Evolutionary conservation across 73 alveolate genomes (phyloP), one percentile per base, ranked within the genome.

Genomic region (Durusdinium trenchii): DNA sequence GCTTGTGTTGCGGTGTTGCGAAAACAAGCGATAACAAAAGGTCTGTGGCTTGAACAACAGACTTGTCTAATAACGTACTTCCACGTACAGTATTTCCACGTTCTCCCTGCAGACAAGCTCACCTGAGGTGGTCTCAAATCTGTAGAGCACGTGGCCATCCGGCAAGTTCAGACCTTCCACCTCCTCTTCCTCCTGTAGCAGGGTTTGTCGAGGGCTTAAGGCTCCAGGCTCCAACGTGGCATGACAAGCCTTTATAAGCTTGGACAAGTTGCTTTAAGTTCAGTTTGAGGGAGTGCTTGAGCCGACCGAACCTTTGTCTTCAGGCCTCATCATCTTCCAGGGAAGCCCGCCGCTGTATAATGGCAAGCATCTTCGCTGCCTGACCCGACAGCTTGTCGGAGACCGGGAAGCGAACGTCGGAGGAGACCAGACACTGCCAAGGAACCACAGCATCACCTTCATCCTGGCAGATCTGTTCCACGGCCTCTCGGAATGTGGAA

Each of bases 111-210:
- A 28, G 85, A 38, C 51, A 1, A 20, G 16, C 57, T 38, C 94
- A n/a, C 98, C 98, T 91, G 81, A 76, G 30, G 81, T 76, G 43
- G 83, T 91, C 76, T 91, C 98, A 51, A 91, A 91, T 9, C 89
- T 40, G 60, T 91, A 91, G 89, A 91, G 98, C 75, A 43, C 54
- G 82, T 91, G 98, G 60, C 98, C 98, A 26, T 47, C 89, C 18
- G 98, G 98, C 3, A 91, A 45, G 73, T 47, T 45, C 26, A 91
- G 82, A 18, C 43, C 67, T 54, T 91, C 89, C 47, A 69, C 85
- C 78, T 50, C 73, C 23, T 48, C 61, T 42, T 78, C 57, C 87
- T 18, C 35, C 83, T 1, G 47, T n/a, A 0, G 3, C n/a, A n/a
- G n/a, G n/a, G n/a, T n/a, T n/a, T n/a, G n/a, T n/a, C n/a, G n/a